A percentile compares a stretch with the other conserved stretches of the same genome.
These are phyloP conservation scores for Russula griseocarnosa DNA, from an alignment of 768 basidiomycete species.

Conservation along the genomic window DNA sequence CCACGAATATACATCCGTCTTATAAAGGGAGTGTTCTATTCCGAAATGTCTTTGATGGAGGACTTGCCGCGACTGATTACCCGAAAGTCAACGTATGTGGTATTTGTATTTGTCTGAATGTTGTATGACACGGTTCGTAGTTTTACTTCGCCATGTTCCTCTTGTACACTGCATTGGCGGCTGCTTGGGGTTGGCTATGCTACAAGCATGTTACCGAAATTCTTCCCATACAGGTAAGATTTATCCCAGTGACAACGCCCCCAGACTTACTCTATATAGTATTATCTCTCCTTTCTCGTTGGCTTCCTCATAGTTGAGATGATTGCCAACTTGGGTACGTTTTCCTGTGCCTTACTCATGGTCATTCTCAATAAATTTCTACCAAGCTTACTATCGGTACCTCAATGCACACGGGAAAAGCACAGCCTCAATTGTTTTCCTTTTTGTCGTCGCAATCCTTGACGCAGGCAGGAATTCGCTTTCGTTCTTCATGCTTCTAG, in stretches of 20 bases:
- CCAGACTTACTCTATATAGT: conserved; percentile 42
- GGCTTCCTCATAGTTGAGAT: conserved; percentile 89
- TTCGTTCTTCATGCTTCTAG: conserved; percentile 91
- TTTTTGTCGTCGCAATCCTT: conserved; percentile 92
- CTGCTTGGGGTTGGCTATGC: conserved; percentile 80
- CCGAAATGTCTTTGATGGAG: conserved; percentile 82
- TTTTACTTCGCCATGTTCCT: conserved; percentile 86
- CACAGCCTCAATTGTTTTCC: conserved; percentile 76
- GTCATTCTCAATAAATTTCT: conserved; percentile 3
- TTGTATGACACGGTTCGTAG: conserved; percentile 38
- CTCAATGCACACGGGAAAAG: conserved; percentile 82
- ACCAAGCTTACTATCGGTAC: conserved; percentile 84
- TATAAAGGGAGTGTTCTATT: conserved; percentile 82
- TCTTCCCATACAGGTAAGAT: conserved; percentile 78
- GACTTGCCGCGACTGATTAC: conserved; percentile 89
- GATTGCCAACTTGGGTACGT: conserved; percentile 82
- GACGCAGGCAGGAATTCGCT: conserved; percentile 93
- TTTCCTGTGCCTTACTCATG: background rate
- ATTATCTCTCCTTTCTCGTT: conserved; percentile 87
- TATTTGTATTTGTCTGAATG: background rate
- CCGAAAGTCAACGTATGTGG: conserved; percentile 87
- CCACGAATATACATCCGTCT: conserved; percentile 64
- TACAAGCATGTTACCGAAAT: conserved; percentile 77
- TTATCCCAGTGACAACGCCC: background rate
- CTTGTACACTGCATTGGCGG: conserved; percentile 65